Base-by-base conservation (phyloP, 1,139 yeast genomes). In the Pichia sp. region DNA sequence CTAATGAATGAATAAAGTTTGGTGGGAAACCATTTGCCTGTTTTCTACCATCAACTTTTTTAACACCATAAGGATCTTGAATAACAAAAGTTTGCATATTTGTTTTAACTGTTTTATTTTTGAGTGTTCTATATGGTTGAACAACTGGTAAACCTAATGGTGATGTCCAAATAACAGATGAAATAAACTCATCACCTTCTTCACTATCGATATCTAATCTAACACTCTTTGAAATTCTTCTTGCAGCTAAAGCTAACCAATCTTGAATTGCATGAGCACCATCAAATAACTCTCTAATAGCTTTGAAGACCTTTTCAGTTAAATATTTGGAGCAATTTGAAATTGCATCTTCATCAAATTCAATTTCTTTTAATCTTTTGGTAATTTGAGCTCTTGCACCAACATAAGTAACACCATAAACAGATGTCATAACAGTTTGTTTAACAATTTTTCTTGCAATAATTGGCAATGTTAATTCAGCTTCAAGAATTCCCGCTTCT, bases 401-500 rank as follows among this genome's bases (percentile, higher is more conserved):
- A 53, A 88, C 78, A 64, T 79, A 88, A 0, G 99, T 92, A 13
- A 92, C 99, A 58, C 99, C 99, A 63, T 94, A 92, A 40, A 92
- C 99, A 60, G 89, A 90, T 1, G 99, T 92, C 99, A 92, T 92
- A 29, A 92, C 98, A 0, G 98, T 88, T 66, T 92, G 97, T 65
- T 92, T 92, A 43, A 92, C 96, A 43, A 92, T 84, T 64, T 90
- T 90, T 60, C 99, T 77, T 24, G 83, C 77, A 53, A 92, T 77
- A 55, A 80, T 76, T 47, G 83, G 87, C 52, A 76, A 71, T 26
- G 82, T 68, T 47, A 71, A 67, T 13, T 64, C 53, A 0, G 92
- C 92, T 51, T 69, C 63, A 40, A 68, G 72, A 49, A 68, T 73
- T 54, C 77, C 65, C 3, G 48, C 42, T 13, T 51, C 78, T 2